These are phyloP conservation scores for Coemansia sp. DNA, from an alignment of 192 early-diverging fungal genomes.

Conservation along the genomic window DNA sequence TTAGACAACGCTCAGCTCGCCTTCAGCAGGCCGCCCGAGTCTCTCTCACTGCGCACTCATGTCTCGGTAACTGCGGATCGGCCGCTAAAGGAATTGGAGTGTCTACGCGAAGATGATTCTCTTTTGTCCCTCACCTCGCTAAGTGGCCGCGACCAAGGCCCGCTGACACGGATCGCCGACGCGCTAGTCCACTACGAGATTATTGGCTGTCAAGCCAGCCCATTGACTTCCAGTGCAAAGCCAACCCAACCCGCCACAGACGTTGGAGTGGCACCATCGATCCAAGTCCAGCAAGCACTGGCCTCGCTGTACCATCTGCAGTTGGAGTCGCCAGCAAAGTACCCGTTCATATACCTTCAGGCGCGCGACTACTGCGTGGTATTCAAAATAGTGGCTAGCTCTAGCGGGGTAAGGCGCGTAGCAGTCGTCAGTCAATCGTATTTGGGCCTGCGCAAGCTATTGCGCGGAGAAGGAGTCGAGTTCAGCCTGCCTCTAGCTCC, in stretches of 20 bases:
- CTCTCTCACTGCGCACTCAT: slow-evolving; percentile 50
- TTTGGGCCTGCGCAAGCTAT: slow-evolving; percentile 33
- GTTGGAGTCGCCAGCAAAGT: slow-evolving; percentile 14
- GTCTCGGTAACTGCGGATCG: slow-evolving; percentile 22
- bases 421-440: slow-evolving; percentile 43
- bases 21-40: slow-evolving; percentile 41
- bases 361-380: slow-evolving; percentile 40
- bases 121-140: slow-evolving; percentile 35
- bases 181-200: slow-evolving; percentile 38
- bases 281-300: slow-evolving; percentile 36
- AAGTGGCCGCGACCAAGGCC: slow-evolving; percentile 3
- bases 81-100: slow-evolving; percentile 17
- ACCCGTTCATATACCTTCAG: slow-evolving; percentile 45
- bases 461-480: slow-evolving; percentile 21
- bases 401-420: slow-evolving; percentile 13
- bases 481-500: slow-evolving; percentile 49
- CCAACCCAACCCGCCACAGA: background rate
- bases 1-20: background rate
- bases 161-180: slow-evolving; percentile 30
- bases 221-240: background rate
- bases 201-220: background rate
- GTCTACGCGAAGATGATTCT: slow-evolving; percentile 14
- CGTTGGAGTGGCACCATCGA: background rate
- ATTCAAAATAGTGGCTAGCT: slow-evolving; percentile 20
- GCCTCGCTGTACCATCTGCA: slow-evolving; percentile 33